Conservation (phyloP, 2,329 filamentous ascomycete species). For the Stylonectria norvegica region DNA sequence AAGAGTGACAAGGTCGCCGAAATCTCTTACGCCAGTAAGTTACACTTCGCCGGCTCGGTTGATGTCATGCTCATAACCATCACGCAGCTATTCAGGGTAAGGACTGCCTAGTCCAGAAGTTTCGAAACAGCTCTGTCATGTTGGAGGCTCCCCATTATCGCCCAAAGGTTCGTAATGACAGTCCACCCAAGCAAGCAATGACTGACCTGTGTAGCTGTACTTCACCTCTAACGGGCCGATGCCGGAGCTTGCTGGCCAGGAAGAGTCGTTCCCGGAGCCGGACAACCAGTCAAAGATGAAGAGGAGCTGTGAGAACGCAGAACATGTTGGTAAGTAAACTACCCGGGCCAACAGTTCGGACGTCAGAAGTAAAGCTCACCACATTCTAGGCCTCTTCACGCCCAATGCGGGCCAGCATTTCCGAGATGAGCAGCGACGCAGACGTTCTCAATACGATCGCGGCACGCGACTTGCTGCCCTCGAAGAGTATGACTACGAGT, state of each 20-base stretch:
- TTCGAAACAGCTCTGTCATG: constrained; percentile 96
- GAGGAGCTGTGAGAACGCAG: constrained; percentile 81
- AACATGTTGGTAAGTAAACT: constrained; percentile 67
- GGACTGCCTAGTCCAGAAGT: constrained; percentile 89
- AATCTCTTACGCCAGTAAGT: constrained; percentile 90
- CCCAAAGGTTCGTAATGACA: constrained; percentile 62
- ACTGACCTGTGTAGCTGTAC: constrained; percentile 42
- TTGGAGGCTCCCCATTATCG: constrained; percentile 76
- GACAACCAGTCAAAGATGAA: constrained; percentile 88
- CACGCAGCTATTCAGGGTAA: constrained; percentile 79
- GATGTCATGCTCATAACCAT: constrained; percentile 23
- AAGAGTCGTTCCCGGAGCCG: constrained; percentile 71
- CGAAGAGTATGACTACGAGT: constrained; percentile 58
- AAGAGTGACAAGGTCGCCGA: constrained; percentile 82
- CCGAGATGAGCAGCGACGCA: constrained; percentile 71
- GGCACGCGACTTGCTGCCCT: constrained; percentile 70
- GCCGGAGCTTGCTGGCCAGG: constrained; percentile 59
- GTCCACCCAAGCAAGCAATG: background rate
- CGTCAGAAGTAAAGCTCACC: background rate
- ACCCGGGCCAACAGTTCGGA: constrained; percentile 1
- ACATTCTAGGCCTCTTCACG: constrained; percentile 68
- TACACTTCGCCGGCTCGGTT: fast-evolving
- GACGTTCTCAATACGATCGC: constrained; percentile 76
- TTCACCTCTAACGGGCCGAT: constrained; percentile 47
- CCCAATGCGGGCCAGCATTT: constrained; percentile 72